Percentiles rank a stretch among this genome's conserved stretches.
These are phyloP conservation scores for Lycium barbarum DNA, from an alignment of 257 asterid genomes.

Conservation along the genomic window DNA sequence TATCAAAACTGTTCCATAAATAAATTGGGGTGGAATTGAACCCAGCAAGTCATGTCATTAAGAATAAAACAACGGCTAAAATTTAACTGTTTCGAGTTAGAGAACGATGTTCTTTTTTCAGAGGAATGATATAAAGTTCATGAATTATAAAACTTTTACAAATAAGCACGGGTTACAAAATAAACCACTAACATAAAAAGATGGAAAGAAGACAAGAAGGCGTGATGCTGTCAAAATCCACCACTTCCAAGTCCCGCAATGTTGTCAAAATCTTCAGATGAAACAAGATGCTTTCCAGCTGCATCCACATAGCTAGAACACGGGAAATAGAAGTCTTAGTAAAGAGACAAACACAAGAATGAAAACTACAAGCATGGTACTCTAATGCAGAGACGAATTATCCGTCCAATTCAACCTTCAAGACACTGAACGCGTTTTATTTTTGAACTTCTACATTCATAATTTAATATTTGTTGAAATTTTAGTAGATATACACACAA, in stretches of 20 bases:
- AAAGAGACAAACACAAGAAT: not conserved
- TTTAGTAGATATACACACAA: not conserved
- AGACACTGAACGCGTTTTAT: not conserved
- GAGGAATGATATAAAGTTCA: no score
- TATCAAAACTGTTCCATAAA: no score
- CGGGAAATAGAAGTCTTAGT: not conserved
- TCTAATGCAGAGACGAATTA: no score
- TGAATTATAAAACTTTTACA: no score
- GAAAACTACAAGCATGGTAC: not conserved
- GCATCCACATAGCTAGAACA: slow-evolving; percentile 60
- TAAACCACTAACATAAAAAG: not conserved
- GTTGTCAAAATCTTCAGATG: slow-evolving; percentile 49
- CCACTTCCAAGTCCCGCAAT: slow-evolving; percentile 66
- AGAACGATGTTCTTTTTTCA: no score
- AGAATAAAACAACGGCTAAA: no score
- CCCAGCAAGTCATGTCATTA: no score
- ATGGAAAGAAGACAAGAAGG: not conserved
- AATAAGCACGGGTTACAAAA: no score
- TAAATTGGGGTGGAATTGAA: no score
- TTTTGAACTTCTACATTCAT: not conserved
- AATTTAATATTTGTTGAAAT: not conserved
- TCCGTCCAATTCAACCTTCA: no score
- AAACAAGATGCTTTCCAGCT: slow-evolving; percentile 72
- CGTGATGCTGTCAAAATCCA: slow-evolving; percentile 43
- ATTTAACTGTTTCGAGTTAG: no score